Evolutionary conservation across 306 rosid species (phyloP), one percentile per base, ranked within the genome.

Genomic region (Fagus sylvatica): DNA sequence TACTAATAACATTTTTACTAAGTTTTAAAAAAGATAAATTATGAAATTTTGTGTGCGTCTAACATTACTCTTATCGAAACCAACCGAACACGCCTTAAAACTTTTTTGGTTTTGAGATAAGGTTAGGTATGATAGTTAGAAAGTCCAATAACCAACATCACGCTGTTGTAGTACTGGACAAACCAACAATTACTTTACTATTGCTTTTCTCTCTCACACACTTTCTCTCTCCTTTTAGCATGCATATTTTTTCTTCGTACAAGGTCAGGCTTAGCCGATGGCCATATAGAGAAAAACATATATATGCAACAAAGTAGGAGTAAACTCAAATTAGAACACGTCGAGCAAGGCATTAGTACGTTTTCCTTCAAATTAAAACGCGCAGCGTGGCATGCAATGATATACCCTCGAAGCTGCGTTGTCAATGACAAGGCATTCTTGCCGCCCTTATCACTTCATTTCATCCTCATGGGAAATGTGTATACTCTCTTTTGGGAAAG

Each of bases 121-220:
- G 85, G 91, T 89, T 87, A 89, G 93, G 90, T 87, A 80, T 68
- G 93, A 90, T 83, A 55, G 96, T 91, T 89, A 75, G 81, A 81
- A 81, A 84, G 88, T 89, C 91, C 89, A 84, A 69, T 72, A 48
- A 87, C 91, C 89, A 84, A 66, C 70, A 48, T 77, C 87, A 75
- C 79, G 53, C 85, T 34, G 80, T 55, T 53, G 57, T 78, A 10
- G 51, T 46, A 46, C 9, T 46, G 11, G 51, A 46, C 51, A 12
- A 46, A 10, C 15, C 15, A 46, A 46, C 51, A 46, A 15, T 8
- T 46, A 2, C 51, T 10, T 46, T 46, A 8, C 0, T 8, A 46
- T 46, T 30, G 7, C 56, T 72, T 79, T 65, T 54, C 22, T 54
- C 7, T 55, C 12, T 10, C 34, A 8, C 5, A 8, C 37, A n/a